Evolutionary conservation across 1,139 yeast species (phyloP).

Genomic region (Saccharomyces hybrid): DNA sequence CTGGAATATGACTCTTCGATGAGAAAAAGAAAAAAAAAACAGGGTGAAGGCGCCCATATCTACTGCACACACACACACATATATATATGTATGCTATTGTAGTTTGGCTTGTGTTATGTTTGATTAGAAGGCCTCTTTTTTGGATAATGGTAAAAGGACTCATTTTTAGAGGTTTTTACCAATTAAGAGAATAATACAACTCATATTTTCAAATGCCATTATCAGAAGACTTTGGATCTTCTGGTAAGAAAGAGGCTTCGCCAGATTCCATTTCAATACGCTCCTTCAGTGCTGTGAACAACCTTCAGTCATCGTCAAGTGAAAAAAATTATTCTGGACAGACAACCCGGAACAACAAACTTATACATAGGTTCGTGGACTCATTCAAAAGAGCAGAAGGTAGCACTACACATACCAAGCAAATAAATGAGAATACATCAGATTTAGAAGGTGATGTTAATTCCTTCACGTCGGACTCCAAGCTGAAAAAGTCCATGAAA

Average conservation of each 20-base stretch:
- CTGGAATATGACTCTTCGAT: neutral
- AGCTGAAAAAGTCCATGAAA: slow-evolving; percentile 39
- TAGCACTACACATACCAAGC: neutral
- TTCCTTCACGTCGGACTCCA: slow-evolving; percentile 5
- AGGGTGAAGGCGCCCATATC: neutral
- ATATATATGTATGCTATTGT: neutral
- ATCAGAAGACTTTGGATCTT: neutral
- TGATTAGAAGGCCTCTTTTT: neutral
- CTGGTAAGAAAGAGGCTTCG: neutral
- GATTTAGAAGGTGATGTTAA: slow-evolving; percentile 10
- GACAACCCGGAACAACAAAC: neutral
- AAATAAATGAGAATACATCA: neutral
- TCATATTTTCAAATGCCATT: neutral
- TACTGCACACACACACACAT: neutral
- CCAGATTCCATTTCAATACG: neutral
- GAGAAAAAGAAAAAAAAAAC: neutral
- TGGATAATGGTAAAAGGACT: neutral
- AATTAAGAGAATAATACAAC: neutral
- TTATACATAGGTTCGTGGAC: slow-evolving; percentile 7
- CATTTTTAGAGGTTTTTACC: too few relatives aligned
- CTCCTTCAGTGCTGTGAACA: neutral
- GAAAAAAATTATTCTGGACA: neutral
- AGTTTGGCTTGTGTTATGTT: too few relatives aligned
- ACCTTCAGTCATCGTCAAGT: neutral
- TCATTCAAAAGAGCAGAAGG: slow-evolving; percentile 13